phyloP scores from a whole-genome alignment of 306 rosid genomes.

The Cucurbita maxima region DNA sequence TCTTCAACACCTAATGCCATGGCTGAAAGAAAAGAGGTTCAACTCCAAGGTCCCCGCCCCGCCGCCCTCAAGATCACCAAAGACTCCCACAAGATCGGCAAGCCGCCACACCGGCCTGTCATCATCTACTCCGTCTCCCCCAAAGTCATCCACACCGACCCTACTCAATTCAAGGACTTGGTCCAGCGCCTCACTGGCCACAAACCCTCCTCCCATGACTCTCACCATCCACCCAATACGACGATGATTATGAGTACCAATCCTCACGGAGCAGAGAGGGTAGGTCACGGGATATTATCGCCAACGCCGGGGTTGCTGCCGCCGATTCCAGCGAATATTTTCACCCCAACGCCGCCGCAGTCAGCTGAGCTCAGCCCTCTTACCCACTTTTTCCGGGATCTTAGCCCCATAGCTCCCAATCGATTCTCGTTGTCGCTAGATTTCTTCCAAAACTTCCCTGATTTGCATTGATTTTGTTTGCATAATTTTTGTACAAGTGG shows the following conservation, averaged over 20 bases:
- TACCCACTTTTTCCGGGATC: slow-evolving; percentile 39
- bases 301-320: slow-evolving; percentile 57
- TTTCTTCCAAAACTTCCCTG: neutral
- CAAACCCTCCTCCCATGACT: neutral
- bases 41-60: slow-evolving; percentile 1
- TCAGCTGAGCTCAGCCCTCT: slow-evolving; percentile 31
- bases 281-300: slow-evolving; percentile 48
- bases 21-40: neutral
- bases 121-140: slow-evolving; percentile 8
- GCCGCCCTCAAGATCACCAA: slow-evolving; percentile 1
- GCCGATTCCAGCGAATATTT: slow-evolving; percentile 43
- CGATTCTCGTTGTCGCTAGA: slow-evolving; percentile 11
- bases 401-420: slow-evolving; percentile 31
- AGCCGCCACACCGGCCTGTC: neutral
- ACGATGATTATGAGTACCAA: neutral
- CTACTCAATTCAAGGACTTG: slow-evolving; percentile 6
- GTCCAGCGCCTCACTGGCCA: slow-evolving; percentile 7
- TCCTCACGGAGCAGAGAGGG: neutral
- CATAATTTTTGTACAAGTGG: too few relatives aligned
- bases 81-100: slow-evolving; percentile 1
- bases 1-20: neutral
- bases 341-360: slow-evolving; percentile 19
- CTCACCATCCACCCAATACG: neutral
- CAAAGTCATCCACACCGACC: neutral
- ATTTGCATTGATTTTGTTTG: neutral